Conservation (phyloP, 257 asterid genomes). For the Cinchona pubescens region DNA sequence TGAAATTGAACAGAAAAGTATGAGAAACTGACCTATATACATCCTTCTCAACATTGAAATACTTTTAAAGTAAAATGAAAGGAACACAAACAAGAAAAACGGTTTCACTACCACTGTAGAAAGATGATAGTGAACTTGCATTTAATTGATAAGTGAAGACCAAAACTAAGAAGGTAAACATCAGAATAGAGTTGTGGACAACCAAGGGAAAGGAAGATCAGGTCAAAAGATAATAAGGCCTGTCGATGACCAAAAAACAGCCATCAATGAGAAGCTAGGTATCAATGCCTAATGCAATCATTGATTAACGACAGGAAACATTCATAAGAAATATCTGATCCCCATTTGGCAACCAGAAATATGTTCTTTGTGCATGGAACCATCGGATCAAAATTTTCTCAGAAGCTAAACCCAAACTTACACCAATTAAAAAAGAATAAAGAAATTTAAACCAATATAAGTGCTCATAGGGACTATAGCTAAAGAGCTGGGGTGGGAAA, state of each 20-base stretch:
- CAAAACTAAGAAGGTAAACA: background rate
- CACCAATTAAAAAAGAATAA: background rate
- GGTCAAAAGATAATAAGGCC: background rate
- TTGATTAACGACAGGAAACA: background rate
- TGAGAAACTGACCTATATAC: constrained; percentile 5
- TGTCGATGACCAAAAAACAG: no score
- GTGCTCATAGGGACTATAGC: background rate
- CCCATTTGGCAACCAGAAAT: background rate
- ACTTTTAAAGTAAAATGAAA: background rate
- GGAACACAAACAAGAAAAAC: constrained; percentile 5
- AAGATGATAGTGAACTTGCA: background rate
- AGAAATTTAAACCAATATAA: background rate
- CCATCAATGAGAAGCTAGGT: background rate
- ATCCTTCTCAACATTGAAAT: constrained; percentile 10
- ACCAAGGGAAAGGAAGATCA: background rate
- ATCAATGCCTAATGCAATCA: background rate
- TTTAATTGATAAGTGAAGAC: background rate
- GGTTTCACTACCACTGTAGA: background rate
- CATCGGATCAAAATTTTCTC: no score
- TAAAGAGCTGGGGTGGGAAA: background rate
- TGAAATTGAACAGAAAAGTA: constrained; percentile 35
- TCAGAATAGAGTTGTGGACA: background rate
- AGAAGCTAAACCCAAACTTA: background rate
- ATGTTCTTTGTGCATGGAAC: background rate
- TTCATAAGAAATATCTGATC: background rate